phyloP scores from a whole-genome alignment of 257 asterid genomes.

The Osmanthus fragrans region DNA sequence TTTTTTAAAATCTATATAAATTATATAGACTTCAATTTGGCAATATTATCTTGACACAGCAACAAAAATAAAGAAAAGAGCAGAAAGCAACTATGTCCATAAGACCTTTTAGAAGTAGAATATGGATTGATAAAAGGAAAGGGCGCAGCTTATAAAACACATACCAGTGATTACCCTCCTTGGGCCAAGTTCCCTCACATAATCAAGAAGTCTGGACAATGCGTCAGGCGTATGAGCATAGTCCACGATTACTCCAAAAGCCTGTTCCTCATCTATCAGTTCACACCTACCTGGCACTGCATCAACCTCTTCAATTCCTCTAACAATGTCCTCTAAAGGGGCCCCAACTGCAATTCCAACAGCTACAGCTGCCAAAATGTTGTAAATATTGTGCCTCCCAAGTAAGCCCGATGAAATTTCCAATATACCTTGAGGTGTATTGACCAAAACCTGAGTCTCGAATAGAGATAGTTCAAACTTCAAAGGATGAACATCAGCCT shows the following conservation, averaged over 20 bases:
- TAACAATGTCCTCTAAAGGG: constrained; percentile 93
- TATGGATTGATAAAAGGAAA: not conserved
- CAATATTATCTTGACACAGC: not conserved
- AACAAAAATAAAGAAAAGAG: not conserved
- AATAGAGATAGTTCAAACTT: constrained; percentile 80
- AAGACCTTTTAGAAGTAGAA: not conserved
- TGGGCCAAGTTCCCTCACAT: constrained; percentile 79
- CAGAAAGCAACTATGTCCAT: not conserved
- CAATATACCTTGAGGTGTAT: constrained; percentile 88
- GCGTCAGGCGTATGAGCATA: constrained; percentile 84
- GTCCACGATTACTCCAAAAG: constrained; percentile 91
- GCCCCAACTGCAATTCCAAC: constrained; percentile 97
- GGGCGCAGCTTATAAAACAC: constrained; percentile 13
- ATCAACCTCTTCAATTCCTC: constrained; percentile 98
- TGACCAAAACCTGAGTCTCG: constrained; percentile 93
- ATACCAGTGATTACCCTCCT: constrained; percentile 86
- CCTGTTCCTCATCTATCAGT: constrained; percentile 95
- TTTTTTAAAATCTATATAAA: not conserved
- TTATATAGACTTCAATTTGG: not conserved
- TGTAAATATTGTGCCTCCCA: constrained; percentile 90
- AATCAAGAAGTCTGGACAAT: constrained; percentile 83
- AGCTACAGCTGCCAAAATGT: constrained; percentile 86
- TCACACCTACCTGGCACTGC: constrained; percentile 98
- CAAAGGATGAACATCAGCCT: constrained; percentile 79
- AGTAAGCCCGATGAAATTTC: constrained; percentile 94